Base-by-base conservation (phyloP, 805 yeast genomes). In the Sungouiella thailandica region DNA sequence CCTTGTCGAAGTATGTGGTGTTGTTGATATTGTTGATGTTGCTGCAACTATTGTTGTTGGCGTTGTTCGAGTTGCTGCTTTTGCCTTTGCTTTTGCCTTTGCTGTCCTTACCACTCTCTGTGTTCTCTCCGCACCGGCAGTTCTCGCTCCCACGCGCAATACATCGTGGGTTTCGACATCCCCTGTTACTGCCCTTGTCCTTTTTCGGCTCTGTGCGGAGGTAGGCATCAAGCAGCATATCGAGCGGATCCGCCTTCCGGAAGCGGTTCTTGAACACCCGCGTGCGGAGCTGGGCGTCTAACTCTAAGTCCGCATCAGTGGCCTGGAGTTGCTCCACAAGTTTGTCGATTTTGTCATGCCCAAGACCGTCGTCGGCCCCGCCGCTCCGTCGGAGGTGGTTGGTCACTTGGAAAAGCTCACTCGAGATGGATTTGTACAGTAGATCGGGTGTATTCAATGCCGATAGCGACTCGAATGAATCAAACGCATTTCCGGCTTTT, bases 261-360 rank as follows among this genome's bases (percentile, higher is more conserved):
- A 65, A 62, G 25, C 48, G 25, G 28, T 49, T 37, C 29, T 30
- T 33, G 31, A 45, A 39, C 8, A 41, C 50, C 4, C 51, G 43
- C 7, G 51, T 39, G 5, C 51, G 41, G 13, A 37, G 36, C 37
- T 47, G 42, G 34, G 40, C 46, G 31, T 47, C 51, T 17, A 45
- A 31, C 29, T 45, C 48, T 19, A 20, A 40, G 29, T 50, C 49
- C 19, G 51, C 55, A 23, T 62, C 47, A 7, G 58, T 56, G 13
- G 51, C 49, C 12, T 34, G 40, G 17, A 56, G 57, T 33, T 60
- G 51, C 25, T 47, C 40, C 16, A 67, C 52, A 41, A 68, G 51
- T 35, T 61, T 62, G 22, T 58, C 62, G 25, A 67, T 53, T 38
- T 66, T 67, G 40, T 57, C 51, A 34, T 62, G 62, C 27, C 53